Base-by-base conservation (phyloP, 2,329 filamentous ascomycete species). In the Grosmannia penicillata region DNA sequence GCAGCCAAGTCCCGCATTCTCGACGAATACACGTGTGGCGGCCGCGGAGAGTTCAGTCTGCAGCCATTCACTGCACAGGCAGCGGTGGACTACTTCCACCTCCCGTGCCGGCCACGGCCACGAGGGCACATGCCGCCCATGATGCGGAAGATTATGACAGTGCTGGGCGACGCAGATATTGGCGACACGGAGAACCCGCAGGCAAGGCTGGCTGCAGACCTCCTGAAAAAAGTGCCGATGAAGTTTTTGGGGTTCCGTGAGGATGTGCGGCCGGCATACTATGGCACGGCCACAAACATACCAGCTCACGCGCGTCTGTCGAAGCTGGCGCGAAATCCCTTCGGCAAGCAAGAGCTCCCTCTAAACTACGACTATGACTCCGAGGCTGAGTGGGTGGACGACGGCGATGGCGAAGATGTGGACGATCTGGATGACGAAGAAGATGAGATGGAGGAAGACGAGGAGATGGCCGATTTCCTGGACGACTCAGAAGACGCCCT, bases 381-480 rank as follows among this genome's bases (percentile, higher is more conserved):
- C 4, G 83, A 93, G 54, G 82, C 74, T 6, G 84, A 91, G 53
- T 93, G 83, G 83, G 68, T 76, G 34, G 79, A 86, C 51, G 82
- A 85, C 41, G 70, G 78, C 43, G 72, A 75, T 23, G 79, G 80
- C 21, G 79, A 82, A 31, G 76, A 81, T 36, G 68, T 83, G 4
- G 76, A 75, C 13, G 70, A 78, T 3, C 63, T 78, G 21, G 78
- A 81, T 17, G 77, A 81, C 8, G 72, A 71, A 61, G 86, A 70
- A 63, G 87, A 70, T n/a, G 64, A 66, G 27, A 46, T 65, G 0
- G 80, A 82, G 41, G 79, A 75, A n/a, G 81, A 83, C 14, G 81
- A 83, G 45, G 86, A 93, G 43, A 81, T 94, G 77, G 83, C 85
- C 4, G 87, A 77, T 15, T 95, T 95, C 51, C 65, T 95, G 2